These are phyloP conservation scores for Neurospora sp. DNA, from an alignment of 2,329 filamentous ascomycete genomes.

Conservation along the genomic window DNA sequence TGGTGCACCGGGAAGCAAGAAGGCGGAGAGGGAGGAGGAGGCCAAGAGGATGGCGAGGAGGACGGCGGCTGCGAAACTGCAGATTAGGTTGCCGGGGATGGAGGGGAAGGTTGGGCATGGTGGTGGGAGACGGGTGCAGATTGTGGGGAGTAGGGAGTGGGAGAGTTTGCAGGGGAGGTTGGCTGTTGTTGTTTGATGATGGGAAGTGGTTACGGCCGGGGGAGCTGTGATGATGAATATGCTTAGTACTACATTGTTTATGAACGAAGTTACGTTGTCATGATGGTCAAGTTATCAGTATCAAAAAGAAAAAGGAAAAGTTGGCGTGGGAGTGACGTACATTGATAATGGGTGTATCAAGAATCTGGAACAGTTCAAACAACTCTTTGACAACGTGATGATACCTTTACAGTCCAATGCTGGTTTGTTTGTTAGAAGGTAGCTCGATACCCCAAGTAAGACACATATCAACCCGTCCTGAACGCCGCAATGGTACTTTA, in stretches of 20 bases:
- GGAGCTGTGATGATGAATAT: background rate
- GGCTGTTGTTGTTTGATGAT: slow-evolving; percentile 9
- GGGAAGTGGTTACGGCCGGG: background rate
- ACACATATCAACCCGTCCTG: too few relatives aligned
- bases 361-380: background rate
- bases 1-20: slow-evolving; percentile 5
- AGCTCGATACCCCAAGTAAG: too few relatives aligned
- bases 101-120: slow-evolving; percentile 34
- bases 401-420: too few relatives aligned
- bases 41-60: slow-evolving; percentile 22
- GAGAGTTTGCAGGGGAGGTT: slow-evolving; percentile 40
- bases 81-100: slow-evolving; percentile 37
- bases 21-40: slow-evolving; percentile 15
- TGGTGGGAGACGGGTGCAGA: slow-evolving; percentile 32
- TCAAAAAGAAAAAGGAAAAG: background rate
- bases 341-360: background rate
- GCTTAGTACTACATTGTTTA: background rate
- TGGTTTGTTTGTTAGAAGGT: too few relatives aligned
- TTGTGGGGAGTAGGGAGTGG: slow-evolving; percentile 46
- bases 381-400: too few relatives aligned
- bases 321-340: background rate
- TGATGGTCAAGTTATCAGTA: background rate
- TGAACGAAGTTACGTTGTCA: background rate
- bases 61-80: slow-evolving; percentile 35
- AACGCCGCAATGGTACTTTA: too few relatives aligned